phyloP scores from a whole-genome alignment of 768 basidiomycete species.

The Boletus reticuloceps region DNA sequence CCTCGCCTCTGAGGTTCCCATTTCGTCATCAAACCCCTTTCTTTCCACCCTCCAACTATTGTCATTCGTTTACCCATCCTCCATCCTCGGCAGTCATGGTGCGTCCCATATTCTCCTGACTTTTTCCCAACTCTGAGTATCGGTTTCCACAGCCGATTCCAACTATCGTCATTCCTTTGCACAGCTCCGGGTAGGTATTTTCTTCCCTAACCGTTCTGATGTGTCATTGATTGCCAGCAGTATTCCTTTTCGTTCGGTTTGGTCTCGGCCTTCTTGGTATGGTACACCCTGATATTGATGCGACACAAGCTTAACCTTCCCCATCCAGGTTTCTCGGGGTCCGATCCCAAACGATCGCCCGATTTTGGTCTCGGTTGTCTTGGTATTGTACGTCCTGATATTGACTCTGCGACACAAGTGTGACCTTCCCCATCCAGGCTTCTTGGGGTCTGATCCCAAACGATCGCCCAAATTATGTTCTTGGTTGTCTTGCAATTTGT shows the following conservation, averaged over 20 bases:
- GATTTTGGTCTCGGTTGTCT: too few relatives aligned
- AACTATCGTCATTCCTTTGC: conserved; percentile 18
- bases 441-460: too few relatives aligned
- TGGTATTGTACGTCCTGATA: too few relatives aligned
- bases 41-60: conserved; percentile 8
- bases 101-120: neutral
- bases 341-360: too few relatives aligned
- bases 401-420: too few relatives aligned
- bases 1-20: neutral
- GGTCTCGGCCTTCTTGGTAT: neutral
- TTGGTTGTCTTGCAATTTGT: too few relatives aligned
- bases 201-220: neutral
- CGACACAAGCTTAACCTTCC: too few relatives aligned
- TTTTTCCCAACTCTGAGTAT: neutral
- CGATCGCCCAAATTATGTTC: too few relatives aligned
- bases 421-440: too few relatives aligned
- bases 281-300: neutral
- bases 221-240: neutral
- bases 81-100: neutral
- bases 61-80: conserved; percentile 11
- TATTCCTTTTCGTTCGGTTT: neutral
- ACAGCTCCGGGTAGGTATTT: neutral
- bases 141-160: neutral
- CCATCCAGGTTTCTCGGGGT: too few relatives aligned
- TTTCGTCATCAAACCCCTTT: neutral